Evolutionary conservation across 805 yeast genomes (phyloP).

Genomic region (Spathaspora sp.): DNA sequence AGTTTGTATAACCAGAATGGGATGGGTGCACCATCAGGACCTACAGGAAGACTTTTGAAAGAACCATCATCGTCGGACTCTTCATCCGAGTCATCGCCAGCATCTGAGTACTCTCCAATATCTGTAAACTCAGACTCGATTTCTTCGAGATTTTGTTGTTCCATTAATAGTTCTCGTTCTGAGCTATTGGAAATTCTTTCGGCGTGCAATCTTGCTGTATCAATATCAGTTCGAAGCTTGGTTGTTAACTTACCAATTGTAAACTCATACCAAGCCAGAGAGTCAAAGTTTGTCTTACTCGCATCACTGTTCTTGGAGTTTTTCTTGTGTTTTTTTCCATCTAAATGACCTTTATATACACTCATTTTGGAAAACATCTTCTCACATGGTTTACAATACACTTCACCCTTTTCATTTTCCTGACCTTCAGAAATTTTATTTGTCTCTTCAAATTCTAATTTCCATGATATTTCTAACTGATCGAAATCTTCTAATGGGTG

Average conservation of each 20-base stretch:
- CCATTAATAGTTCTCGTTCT: conserved; percentile 61
- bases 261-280: conserved; percentile 25
- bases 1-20: conserved; percentile 92
- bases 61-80: conserved; percentile 34
- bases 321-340: conserved; percentile 72
- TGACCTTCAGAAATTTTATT: conserved; percentile 6
- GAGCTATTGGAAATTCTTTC: conserved; percentile 69
- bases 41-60: conserved; percentile 67
- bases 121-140: conserved; percentile 40
- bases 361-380: conserved; percentile 59
- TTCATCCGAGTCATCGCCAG: conserved; percentile 7
- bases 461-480: conserved; percentile 8
- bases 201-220: conserved; percentile 53
- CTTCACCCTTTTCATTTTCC: conserved; percentile 22
- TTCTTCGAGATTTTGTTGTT: conserved; percentile 35
- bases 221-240: conserved; percentile 37
- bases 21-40: conserved; percentile 87
- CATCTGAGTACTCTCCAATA: conserved; percentile 10
- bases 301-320: conserved; percentile 21
- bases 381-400: conserved; percentile 63
- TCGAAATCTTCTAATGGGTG: conserved; percentile 48
- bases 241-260: conserved; percentile 33
- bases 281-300: not conserved
- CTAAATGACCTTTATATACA: conserved; percentile 65
- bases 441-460: conserved; percentile 4